Evolutionary conservation across 495 filamentous ascomycete genomes (phyloP).

Genomic region (Neurospora sp.): DNA sequence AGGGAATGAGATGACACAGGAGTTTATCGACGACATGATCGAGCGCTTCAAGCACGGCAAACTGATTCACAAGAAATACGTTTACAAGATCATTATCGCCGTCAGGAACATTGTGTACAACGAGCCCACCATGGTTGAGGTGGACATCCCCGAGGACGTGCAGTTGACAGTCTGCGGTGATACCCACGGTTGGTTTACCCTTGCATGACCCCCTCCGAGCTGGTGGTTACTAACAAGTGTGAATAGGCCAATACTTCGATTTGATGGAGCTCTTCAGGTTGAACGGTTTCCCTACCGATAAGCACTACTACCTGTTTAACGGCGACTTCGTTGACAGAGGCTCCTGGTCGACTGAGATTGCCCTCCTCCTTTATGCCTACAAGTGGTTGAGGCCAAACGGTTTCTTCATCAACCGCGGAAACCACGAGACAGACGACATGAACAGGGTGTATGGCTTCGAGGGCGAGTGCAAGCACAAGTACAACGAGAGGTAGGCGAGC

Average conservation of each 20-base stretch:
- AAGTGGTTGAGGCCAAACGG: constrained; percentile 84
- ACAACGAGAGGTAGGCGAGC: constrained; percentile 62
- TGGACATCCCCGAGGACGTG: constrained; percentile 65
- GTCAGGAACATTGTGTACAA: constrained; percentile 82
- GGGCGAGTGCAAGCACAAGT: constrained; percentile 96
- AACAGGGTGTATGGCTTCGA: constrained; percentile 98
- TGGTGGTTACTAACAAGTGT: constrained; percentile 8
- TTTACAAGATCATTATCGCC: constrained; percentile 86
- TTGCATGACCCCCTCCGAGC: background rate
- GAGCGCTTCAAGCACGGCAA: constrained; percentile 92
- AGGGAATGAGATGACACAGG: constrained; percentile 73
- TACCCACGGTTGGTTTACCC: constrained; percentile 64
- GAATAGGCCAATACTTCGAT: constrained; percentile 89
- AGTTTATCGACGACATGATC: constrained; percentile 96
- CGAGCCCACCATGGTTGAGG: constrained; percentile 96
- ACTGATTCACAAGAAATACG: constrained; percentile 92
- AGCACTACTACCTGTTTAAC: constrained; percentile 94
- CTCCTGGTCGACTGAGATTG: constrained; percentile 95
- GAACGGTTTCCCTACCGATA: constrained; percentile 73
- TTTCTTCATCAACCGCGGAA: constrained; percentile 96
- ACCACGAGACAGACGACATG: constrained; percentile 99
- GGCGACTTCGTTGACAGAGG: constrained; percentile 98
- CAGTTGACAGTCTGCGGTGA: constrained; percentile 93
- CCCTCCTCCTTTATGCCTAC: constrained; percentile 86
- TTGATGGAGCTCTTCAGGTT: constrained; percentile 91